These are phyloP conservation scores for Acrodontium crateriforme DNA, from an alignment of 2,329 filamentous ascomycete species.

Conservation along the genomic window DNA sequence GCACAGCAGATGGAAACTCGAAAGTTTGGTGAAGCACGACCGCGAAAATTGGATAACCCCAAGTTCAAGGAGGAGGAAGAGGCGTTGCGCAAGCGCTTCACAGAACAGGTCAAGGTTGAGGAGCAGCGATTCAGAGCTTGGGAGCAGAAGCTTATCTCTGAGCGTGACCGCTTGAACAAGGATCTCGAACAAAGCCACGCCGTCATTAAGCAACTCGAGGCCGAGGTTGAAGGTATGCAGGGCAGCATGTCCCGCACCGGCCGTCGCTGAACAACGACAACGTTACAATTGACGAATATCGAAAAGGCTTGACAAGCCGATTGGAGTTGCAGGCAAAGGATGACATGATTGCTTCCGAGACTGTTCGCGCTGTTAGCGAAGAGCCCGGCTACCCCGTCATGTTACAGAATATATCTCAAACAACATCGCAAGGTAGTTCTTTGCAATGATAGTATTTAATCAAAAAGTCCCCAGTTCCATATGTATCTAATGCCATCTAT, in stretches of 20 bases:
- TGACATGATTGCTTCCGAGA: too few relatives aligned
- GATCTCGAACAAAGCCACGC: conserved; percentile 96
- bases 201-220: conserved; percentile 74
- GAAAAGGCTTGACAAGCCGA: too few relatives aligned
- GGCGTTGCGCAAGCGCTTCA: conserved; percentile 95
- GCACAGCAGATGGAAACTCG: conserved; percentile 99
- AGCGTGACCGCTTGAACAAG: conserved; percentile 99
- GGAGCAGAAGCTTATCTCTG: conserved; percentile 99
- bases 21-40: conserved; percentile 96
- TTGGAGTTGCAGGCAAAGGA: too few relatives aligned
- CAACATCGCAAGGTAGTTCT: too few relatives aligned
- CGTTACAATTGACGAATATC: too few relatives aligned
- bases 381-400: too few relatives aligned
- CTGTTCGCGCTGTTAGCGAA: too few relatives aligned
- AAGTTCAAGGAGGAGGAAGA: conserved; percentile 99
- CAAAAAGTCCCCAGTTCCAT: too few relatives aligned
- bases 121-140: conserved; percentile 98
- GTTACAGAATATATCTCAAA: too few relatives aligned
- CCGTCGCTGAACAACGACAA: conserved; percentile 14
- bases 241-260: conserved; percentile 24
- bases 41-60: conserved; percentile 97
- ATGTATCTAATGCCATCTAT: too few relatives aligned
- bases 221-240: conserved; percentile 86
- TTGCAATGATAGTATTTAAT: too few relatives aligned
- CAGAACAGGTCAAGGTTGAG: conserved; percentile 99